Percentiles rank a stretch among this genome's conserved stretches.
These are phyloP conservation scores for Rhododendron griersonianum DNA, from an alignment of 148 eudicot genomes.

Conservation along the genomic window DNA sequence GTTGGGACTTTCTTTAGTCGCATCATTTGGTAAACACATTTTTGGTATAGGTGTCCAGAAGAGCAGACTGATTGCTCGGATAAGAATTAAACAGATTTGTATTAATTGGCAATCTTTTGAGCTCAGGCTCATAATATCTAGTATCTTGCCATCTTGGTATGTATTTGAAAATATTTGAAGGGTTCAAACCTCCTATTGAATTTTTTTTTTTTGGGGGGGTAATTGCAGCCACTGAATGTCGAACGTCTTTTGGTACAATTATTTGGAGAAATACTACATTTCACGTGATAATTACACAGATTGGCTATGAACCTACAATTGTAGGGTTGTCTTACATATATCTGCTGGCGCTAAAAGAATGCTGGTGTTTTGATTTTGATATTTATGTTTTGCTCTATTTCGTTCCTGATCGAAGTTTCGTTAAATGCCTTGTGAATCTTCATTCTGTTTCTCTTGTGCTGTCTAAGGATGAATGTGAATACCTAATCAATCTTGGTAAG, in stretches of 20 bases:
- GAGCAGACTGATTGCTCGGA: not conserved
- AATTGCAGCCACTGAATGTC: not conserved
- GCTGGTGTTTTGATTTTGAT: not conserved
- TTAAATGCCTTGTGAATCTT: constrained; percentile 1
- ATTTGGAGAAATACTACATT: not conserved
- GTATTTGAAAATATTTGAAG: not conserved
- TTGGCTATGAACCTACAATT: not conserved
- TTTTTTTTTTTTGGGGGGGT: no score
- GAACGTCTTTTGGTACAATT: not conserved
- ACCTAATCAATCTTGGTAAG: constrained; percentile 73
- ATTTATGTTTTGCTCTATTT: not conserved
- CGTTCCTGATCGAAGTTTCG: not conserved
- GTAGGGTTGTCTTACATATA: not conserved
- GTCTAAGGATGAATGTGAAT: no score
- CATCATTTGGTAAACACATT: not conserved
- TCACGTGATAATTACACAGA: not conserved
- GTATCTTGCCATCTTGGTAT: not conserved
- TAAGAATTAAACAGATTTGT: not conserved
- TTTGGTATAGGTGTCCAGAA: not conserved
- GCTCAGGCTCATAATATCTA: no score
- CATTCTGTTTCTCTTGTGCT: no score
- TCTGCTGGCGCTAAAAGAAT: not conserved
- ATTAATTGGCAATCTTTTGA: not conserved
- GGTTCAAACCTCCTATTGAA: no score
- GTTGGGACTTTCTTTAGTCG: not conserved